Base-by-base conservation (phyloP, 2,329 filamentous ascomycete species). In the Colletotrichum incanum region DNA sequence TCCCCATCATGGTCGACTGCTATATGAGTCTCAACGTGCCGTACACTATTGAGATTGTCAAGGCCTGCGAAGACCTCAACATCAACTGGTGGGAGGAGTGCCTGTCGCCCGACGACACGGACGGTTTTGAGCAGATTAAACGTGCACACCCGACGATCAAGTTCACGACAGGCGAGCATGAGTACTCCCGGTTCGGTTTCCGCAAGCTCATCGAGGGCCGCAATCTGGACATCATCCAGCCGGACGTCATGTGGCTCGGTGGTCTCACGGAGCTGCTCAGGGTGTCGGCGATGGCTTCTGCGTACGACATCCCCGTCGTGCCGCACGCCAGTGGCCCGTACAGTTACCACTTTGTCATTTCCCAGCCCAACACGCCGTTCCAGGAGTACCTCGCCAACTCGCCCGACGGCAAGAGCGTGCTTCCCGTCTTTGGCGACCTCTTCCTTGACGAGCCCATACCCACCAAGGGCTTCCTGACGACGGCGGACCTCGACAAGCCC, bases 21-120 rank as follows among this genome's bases (percentile, higher is more conserved):
- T 98, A 97, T 84, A 98, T 98, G 95, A 95, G 93, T 76, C 86
- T 98, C 78, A 98, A 95, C 78, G 95, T 98, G 34, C 86, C 93
- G 1, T 98, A 98, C 84, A 97, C 94, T 5, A 97, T 98, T 76
- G 93, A 98, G 82, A 88, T 98, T 31, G 95, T 93, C 73, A 93
- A 95, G 84, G 93, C 92, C 63, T 94, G 93, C 80, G 90, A 94
- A 77, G 91, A 95, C 76, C 89, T 98, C 76, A 89, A 96, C 82
- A 95, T 98, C 81, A 95, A 98, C 86, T 98, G 95, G 95, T 98
- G 94, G 94, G 95, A 98, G 85, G 95, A 98, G 86, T 97, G 94
- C 75, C 86, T 98, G 74, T 93, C 92, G 39, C 95, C 95, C 14
- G 95, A 98, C 82, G 95, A 98, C 85, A 94, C 93, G 59, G 95